A percentile compares a stretch with the other conserved stretches of the same genome.
These are phyloP conservation scores for Mycena sp. DNA, from an alignment of 1,284 basidiomycete genomes.

Conservation along the genomic window DNA sequence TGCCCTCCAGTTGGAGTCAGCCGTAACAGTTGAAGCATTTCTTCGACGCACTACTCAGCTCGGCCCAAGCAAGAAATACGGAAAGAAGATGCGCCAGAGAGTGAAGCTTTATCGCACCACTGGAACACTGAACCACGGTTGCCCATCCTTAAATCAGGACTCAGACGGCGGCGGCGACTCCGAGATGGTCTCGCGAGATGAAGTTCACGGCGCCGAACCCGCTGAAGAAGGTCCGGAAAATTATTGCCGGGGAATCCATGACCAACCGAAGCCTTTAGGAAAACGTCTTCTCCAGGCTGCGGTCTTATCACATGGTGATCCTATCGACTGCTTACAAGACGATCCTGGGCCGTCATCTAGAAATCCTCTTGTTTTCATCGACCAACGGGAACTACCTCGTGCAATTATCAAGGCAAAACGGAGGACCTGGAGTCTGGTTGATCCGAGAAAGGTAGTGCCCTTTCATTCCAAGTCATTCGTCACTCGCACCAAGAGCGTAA, in stretches of 20 bases:
- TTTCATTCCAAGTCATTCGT: conserved; percentile 17
- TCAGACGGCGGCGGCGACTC: too few species aligned
- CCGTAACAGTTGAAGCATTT: too few species aligned
- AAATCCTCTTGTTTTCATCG: conserved; percentile 10
- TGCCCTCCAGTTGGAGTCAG: too few species aligned
- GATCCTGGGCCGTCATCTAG: neutral
- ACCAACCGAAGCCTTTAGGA: conserved; percentile 1
- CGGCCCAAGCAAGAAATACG: too few species aligned
- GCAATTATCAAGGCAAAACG: neutral
- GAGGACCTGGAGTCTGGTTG: conserved; percentile 20
- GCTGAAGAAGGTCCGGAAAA: too few species aligned
- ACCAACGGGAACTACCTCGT: neutral
- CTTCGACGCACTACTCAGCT: too few species aligned
- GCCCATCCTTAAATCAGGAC: too few species aligned
- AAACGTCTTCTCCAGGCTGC: conserved; percentile 22
- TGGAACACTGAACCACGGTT: too few species aligned
- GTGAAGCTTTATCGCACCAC: too few species aligned
- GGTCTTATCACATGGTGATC: conserved; percentile 15
- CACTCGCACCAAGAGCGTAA: neutral
- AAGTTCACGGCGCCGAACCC: too few species aligned
- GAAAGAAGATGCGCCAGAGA: too few species aligned
- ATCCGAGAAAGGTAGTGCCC: conserved; percentile 16
- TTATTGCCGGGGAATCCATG: neutral
- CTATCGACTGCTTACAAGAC: conserved; percentile 16
- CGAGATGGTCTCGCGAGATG: too few species aligned